These are phyloP conservation scores for Henckelia pumila DNA, from an alignment of 257 asterid species.

Conservation along the genomic window DNA sequence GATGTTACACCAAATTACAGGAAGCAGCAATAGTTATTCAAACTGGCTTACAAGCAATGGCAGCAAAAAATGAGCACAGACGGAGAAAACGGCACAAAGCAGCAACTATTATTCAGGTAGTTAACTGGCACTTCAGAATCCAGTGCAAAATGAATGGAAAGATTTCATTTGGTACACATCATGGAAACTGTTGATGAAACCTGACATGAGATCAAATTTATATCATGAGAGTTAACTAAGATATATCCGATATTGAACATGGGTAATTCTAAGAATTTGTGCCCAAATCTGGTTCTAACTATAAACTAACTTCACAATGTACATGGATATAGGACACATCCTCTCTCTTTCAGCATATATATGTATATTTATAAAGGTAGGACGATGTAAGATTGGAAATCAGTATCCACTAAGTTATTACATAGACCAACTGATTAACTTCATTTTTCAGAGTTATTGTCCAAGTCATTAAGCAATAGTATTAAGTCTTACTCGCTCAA, in stretches of 20 bases:
- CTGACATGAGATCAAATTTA: no score
- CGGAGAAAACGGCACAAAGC: conserved; percentile 70
- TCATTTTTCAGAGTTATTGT: neutral
- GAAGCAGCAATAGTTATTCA: conserved; percentile 72
- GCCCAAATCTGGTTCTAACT: no score
- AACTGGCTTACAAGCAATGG: conserved; percentile 84
- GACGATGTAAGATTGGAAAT: neutral
- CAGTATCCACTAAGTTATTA: neutral
- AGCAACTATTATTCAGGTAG: conserved; percentile 76
- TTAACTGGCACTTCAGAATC: neutral
- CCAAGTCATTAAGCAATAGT: conserved; percentile 7
- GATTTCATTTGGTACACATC: no score
- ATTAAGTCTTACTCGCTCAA: neutral
- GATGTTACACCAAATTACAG: conserved; percentile 52
- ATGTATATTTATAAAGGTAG: neutral
- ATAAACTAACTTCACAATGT: no score
- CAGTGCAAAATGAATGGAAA: no score
- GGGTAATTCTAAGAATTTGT: no score
- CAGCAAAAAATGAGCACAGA: conserved; percentile 76
- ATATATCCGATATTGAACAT: no score
- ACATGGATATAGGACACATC: no score
- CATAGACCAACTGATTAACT: neutral
- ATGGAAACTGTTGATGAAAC: no score
- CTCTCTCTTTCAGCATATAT: no score
- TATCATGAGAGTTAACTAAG: no score